Base-by-base conservation (phyloP, 352 stramenopile species). In the Hyaloperonospora brassicae region DNA sequence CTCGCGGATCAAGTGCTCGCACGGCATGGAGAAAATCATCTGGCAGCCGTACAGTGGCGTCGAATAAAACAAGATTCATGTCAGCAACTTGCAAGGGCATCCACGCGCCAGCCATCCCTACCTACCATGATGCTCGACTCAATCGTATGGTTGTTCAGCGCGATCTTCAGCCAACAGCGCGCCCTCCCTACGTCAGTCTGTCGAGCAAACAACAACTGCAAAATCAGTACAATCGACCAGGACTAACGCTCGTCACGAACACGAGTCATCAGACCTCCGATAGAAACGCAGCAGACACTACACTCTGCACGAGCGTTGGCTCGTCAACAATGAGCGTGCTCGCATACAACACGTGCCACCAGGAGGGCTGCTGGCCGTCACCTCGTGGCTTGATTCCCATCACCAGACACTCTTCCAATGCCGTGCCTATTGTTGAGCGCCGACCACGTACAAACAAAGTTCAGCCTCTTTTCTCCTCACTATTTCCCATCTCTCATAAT, bases 21-120 rank as follows among this genome's bases (percentile, higher is more conserved):
- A 90, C 1, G 72, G 55, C 61, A 84, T 75, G 0, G 79, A 90
- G 39, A 86, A 87, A 23, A 90, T 84, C 51, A 87, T 85, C 78
- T 89, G 22, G 17, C 17, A 17, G 17, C 6, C 41, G n/a, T 39
- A 42, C 22, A 22, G 61, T 38, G n/a, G 31, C 44, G 13, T 11
- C 47, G 39, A 52, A 14, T 13, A 35, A 14, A n/a, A 49, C 38
- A 42, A 61, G 17, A 17, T 17, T 17, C 17, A 17, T 17, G 17
- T 17, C 17, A 17, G 17, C 17, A 17, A 17, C 17, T 17, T 17
- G 17, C 17, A 17, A 17, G 17, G 17, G 17, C 17, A 17, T 17
- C 17, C 17, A 17, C 17, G 17, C 17, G 17, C 36, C 21, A 42
- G 36, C 14, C 36, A 51, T 2, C 12, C 35, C 21, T 23, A 34